Conservation (phyloP, 768 basidiomycete genomes). For the Lactarius indigo region DNA sequence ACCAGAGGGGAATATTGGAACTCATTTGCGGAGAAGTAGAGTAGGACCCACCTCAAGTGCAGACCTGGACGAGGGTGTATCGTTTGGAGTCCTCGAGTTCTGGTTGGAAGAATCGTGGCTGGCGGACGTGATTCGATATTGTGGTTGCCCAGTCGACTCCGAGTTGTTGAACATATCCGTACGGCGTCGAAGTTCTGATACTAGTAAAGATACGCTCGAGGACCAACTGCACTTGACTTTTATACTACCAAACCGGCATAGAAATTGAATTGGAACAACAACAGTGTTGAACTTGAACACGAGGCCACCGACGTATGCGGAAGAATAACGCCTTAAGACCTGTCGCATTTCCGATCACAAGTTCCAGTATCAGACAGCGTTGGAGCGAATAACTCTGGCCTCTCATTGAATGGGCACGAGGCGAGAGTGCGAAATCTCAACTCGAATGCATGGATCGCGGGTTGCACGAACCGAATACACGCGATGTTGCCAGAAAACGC, state of each 20-base stretch:
- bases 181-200: neutral
- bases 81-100: neutral
- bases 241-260: neutral
- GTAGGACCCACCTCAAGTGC: neutral
- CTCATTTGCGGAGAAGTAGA: neutral
- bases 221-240: neutral
- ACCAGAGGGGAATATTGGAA: neutral
- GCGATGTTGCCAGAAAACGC: neutral
- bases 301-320: neutral
- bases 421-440: neutral
- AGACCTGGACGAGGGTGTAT: neutral
- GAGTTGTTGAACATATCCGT: constrained; percentile 1
- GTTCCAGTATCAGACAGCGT: neutral
- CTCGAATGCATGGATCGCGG: no score
- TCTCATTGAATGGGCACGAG: neutral
- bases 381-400: neutral
- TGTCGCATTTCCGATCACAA: neutral
- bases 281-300: neutral
- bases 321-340: neutral
- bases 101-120: neutral
- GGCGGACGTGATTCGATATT: neutral
- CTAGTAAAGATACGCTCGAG: neutral
- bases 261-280: neutral
- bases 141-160: neutral
- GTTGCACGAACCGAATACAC: neutral